Percentiles rank a stretch among this genome's conserved stretches.
These are phyloP conservation scores for Bremia lactucae DNA, from an alignment of 352 stramenopile species.

Conservation along the genomic window DNA sequence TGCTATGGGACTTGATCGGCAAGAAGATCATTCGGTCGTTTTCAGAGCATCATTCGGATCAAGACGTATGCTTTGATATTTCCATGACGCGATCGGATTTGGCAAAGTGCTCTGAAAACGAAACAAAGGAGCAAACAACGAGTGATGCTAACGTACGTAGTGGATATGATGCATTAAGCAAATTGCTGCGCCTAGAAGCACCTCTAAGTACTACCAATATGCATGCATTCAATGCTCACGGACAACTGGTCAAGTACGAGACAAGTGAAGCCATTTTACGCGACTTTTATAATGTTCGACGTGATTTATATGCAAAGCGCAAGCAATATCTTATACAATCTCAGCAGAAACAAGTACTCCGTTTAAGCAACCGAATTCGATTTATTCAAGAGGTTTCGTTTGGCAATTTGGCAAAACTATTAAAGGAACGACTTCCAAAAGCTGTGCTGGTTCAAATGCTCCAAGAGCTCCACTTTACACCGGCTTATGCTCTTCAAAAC, in stretches of 20 bases:
- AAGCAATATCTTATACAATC: conserved; percentile 78
- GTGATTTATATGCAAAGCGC: conserved; percentile 80
- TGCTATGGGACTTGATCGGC: conserved; percentile 88
- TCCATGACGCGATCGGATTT: conserved; percentile 67
- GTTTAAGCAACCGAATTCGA: conserved; percentile 93
- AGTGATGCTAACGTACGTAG: conserved; percentile 13
- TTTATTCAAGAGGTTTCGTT: conserved; percentile 95
- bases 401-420: conserved; percentile 86
- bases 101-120: conserved; percentile 55
- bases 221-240: conserved; percentile 91
- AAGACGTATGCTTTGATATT: conserved; percentile 75
- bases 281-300: conserved; percentile 89
- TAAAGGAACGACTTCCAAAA: conserved; percentile 66
- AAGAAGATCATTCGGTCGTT: conserved; percentile 86
- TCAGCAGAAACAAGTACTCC: conserved; percentile 74
- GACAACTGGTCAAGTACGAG: conserved; percentile 89
- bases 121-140: conserved; percentile 10
- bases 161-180: conserved; percentile 51
- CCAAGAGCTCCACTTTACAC: conserved; percentile 31
- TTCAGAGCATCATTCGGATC: conserved; percentile 95
- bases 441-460: conserved; percentile 42
- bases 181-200: conserved; percentile 90
- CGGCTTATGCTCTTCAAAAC: conserved; percentile 39
- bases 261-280: conserved; percentile 86
- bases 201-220: conserved; percentile 96